A percentile compares a stretch with the other conserved stretches of the same genome.
Evolutionary conservation across 306 rosid genomes (phyloP).

Genomic region (Castanea crenata): DNA sequence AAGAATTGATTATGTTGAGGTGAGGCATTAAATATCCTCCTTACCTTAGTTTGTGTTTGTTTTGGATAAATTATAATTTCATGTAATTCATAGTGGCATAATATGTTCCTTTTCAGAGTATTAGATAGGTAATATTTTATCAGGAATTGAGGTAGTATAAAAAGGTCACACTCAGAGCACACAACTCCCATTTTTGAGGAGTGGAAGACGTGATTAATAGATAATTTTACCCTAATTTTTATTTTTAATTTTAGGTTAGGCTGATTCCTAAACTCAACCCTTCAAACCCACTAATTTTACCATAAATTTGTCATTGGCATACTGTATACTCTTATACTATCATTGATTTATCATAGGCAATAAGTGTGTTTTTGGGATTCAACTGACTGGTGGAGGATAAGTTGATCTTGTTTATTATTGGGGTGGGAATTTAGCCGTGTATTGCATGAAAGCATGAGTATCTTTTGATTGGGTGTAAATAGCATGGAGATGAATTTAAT

Average conservation of each 20-base stretch:
- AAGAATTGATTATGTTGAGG: constrained; percentile 86
- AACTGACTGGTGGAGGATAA: not conserved
- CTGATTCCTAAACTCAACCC: not conserved
- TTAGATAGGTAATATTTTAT: too few relatives aligned
- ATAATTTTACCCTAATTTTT: too few relatives aligned
- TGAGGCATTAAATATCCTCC: constrained; percentile 17
- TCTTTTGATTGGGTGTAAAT: not conserved
- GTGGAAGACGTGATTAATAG: too few relatives aligned
- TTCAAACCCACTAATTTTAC: too few relatives aligned
- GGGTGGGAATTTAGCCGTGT: not conserved
- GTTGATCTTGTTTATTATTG: not conserved
- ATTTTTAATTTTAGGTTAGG: too few relatives aligned
- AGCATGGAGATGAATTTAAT: not conserved
- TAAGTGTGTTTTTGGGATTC: not conserved
- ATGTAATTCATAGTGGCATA: not conserved
- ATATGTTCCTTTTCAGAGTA: not conserved
- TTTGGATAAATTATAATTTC: not conserved
- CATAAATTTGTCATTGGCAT: too few relatives aligned
- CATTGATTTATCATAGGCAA: too few relatives aligned
- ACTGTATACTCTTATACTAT: too few relatives aligned
- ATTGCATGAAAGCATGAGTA: not conserved
- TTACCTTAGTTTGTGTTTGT: not conserved
- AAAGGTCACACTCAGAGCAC: too few relatives aligned
- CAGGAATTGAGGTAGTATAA: too few relatives aligned
- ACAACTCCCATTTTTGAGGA: too few relatives aligned